Percentiles rank a stretch among this genome's conserved stretches.
phyloP scores from a whole-genome alignment of 2,329 filamentous ascomycete species.

The Dothistroma septosporum region DNA sequence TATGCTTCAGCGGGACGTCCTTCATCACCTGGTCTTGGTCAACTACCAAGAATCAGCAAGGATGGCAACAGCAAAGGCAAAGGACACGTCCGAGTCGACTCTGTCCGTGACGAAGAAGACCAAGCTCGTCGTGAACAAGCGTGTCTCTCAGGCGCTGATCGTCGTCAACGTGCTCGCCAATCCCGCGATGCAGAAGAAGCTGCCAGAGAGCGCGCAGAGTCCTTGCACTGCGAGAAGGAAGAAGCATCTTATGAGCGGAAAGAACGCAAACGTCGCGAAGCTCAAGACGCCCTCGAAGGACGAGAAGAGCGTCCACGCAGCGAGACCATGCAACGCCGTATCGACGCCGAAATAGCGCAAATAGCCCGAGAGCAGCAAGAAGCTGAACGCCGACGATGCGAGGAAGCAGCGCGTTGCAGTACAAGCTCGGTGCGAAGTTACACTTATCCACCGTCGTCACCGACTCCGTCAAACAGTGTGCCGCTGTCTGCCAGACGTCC shows the following conservation, averaged over 20 bases:
- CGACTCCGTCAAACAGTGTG: background rate
- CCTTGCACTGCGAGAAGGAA: background rate
- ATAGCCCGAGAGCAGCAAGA: background rate
- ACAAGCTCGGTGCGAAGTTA: background rate
- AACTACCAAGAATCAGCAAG: background rate
- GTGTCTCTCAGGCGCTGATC: background rate
- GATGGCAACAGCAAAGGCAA: background rate
- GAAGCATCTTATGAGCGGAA: background rate
- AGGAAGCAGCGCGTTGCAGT: background rate
- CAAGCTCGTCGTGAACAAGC: background rate
- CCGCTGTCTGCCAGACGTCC: background rate
- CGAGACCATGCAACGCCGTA: background rate
- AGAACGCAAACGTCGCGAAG: background rate
- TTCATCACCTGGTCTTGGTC: background rate
- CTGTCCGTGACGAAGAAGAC: background rate
- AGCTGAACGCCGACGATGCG: background rate
- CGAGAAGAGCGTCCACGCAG: background rate
- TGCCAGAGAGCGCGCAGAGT: background rate
- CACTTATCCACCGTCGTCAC: background rate
- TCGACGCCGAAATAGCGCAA: background rate
- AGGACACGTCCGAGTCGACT: background rate
- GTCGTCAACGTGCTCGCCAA: background rate
- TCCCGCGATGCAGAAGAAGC: slow-evolving; percentile 6
- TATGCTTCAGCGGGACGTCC: background rate
- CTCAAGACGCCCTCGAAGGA: background rate